These are phyloP conservation scores for Blakeslea trispora DNA, from an alignment of 371 early-diverging fungal species.

Conservation along the genomic window DNA sequence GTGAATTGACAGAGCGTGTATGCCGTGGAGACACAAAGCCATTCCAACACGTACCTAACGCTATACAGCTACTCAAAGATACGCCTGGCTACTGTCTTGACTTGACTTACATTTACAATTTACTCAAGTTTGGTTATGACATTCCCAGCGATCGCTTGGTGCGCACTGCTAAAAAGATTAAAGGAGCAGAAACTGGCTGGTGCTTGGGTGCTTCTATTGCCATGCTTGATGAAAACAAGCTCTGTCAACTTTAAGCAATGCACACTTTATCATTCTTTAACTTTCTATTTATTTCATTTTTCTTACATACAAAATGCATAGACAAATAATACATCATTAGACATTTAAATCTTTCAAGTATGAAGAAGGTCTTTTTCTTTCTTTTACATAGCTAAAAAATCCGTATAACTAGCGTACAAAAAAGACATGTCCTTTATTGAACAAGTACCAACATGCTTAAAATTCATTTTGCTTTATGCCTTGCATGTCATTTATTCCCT, in stretches of 20 bases:
- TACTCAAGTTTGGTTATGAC: conserved; percentile 79
- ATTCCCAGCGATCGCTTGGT: conserved; percentile 67
- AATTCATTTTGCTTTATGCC: no score
- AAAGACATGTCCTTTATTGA: no score
- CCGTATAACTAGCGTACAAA: no score
- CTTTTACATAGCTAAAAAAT: no score
- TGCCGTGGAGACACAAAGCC: conserved; percentile 51
- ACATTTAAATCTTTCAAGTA: no score
- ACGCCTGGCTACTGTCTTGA: conserved; percentile 78
- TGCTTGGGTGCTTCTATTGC: conserved; percentile 87
- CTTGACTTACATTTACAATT: conserved; percentile 74
- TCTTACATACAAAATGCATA: no score
- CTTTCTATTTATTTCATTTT: no score
- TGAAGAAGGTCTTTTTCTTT: no score
- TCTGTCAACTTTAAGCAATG: conserved; percentile 13
- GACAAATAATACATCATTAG: no score
- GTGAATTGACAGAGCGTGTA: conserved; percentile 60
- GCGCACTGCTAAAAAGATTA: conserved; percentile 83
- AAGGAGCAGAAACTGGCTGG: conserved; percentile 93
- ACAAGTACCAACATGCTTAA: no score
- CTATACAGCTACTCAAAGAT: conserved; percentile 26
- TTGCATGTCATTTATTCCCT: no score
- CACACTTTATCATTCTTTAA: neutral
- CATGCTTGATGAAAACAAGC: conserved; percentile 51
- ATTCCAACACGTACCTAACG: conserved; percentile 36